Conservation (phyloP, 108 stramenopile genomes). For the Mayamaea pseudoterrestris region DNA sequence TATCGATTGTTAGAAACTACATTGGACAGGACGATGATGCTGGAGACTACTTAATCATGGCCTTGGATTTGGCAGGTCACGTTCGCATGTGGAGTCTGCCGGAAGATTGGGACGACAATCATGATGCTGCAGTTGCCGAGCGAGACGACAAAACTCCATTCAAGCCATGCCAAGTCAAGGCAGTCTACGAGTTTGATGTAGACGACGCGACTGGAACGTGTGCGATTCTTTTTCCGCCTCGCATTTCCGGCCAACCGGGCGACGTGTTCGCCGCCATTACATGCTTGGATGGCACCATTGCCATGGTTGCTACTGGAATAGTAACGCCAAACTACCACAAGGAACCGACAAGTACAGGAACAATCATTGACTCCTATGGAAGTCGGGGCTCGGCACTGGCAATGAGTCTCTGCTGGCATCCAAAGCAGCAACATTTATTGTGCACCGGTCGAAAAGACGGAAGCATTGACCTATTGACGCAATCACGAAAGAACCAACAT, state of each 20-base stretch:
- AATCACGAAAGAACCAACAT: constrained; percentile 1
- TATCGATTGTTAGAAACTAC: constrained; percentile 24
- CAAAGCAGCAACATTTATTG: constrained; percentile 1
- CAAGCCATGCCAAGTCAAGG: neutral
- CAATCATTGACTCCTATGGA: constrained; percentile 14
- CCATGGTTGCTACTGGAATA: constrained; percentile 24
- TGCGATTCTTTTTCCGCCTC: constrained; percentile 15
- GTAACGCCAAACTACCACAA: constrained; percentile 18
- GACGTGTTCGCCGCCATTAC: constrained; percentile 27
- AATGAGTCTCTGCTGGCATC: constrained; percentile 12
- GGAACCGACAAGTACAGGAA: constrained; percentile 16
- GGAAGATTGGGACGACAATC: constrained; percentile 3
- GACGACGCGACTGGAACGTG: constrained; percentile 28
- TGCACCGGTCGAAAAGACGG: constrained; percentile 37
- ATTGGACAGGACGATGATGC: constrained; percentile 31
- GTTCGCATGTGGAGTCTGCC: constrained; percentile 21
- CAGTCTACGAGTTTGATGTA: constrained; percentile 16
- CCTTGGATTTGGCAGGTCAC: constrained; percentile 19
- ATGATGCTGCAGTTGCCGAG: neutral
- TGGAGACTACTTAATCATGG: constrained; percentile 22
- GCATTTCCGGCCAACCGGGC: constrained; percentile 11
- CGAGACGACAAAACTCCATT: neutral
- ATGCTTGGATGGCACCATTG: constrained; percentile 32
- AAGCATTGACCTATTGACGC: constrained; percentile 12
- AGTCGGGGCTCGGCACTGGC: constrained; percentile 14